phyloP scores from a whole-genome alignment of 139 green algal genomes.

The Tetradesmus lagerheimii region DNA sequence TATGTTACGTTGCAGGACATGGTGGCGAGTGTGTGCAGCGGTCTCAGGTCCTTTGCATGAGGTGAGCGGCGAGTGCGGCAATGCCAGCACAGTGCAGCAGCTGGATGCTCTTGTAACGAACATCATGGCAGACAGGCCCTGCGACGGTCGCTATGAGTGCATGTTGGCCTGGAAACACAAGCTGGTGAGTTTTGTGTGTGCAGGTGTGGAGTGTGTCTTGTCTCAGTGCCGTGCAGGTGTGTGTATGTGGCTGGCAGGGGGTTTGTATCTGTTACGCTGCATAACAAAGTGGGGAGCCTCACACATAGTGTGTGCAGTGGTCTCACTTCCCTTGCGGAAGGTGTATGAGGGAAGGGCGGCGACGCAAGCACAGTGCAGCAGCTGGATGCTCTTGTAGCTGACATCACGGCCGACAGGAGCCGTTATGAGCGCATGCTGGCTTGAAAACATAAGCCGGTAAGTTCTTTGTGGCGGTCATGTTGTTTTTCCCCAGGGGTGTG shows the following conservation, averaged over 20 bases:
- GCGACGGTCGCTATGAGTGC: neutral
- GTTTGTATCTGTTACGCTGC: too few relatives aligned
- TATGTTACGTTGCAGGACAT: too few relatives aligned
- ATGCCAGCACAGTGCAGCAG: neutral
- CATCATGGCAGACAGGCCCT: neutral
- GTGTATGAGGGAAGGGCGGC: neutral
- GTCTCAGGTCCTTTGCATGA: too few relatives aligned
- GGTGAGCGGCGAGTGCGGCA: neutral
- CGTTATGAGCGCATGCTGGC: neutral
- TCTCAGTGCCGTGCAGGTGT: too few relatives aligned
- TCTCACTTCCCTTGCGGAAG: too few relatives aligned
- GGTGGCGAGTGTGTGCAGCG: too few relatives aligned
- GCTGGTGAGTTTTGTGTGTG: neutral
- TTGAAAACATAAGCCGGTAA: slow-evolving; percentile 8
- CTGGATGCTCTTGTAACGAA: neutral
- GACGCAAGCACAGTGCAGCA: neutral
- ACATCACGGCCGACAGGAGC: neutral
- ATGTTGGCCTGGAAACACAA: slow-evolving; percentile 6
- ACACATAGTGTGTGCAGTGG: too few relatives aligned
- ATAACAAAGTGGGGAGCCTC: too few relatives aligned
- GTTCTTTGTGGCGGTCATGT: too few relatives aligned
- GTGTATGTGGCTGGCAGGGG: neutral
- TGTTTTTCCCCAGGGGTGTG: too few relatives aligned
- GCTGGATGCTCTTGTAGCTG: neutral
- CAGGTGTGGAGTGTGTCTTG: too few relatives aligned